Evolutionary conservation across 768 basidiomycete genomes (phyloP).

Genomic region (Boletus coccyginus): DNA sequence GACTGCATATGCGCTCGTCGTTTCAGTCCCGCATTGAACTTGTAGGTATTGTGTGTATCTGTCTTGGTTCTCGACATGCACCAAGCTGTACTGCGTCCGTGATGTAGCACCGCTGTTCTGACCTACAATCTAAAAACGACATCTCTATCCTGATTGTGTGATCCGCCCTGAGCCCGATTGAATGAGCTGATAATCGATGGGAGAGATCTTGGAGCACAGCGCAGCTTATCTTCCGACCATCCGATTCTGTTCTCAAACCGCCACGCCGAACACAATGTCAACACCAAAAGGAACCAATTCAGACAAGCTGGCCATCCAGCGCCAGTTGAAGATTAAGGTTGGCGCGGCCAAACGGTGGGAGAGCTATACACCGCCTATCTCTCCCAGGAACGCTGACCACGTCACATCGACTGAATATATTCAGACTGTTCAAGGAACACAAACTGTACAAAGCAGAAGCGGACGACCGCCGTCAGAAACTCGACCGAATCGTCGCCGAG

Average conservation of each 20-base stretch:
- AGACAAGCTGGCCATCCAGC: slow-evolving; percentile 39
- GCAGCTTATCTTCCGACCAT: neutral
- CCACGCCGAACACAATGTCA: slow-evolving; percentile 16
- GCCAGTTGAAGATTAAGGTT: slow-evolving; percentile 77
- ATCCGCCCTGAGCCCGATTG: neutral
- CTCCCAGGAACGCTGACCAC: slow-evolving; percentile 11
- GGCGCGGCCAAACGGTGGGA: slow-evolving; percentile 63
- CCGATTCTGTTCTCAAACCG: slow-evolving; percentile 5
- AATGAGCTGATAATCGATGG: slow-evolving; percentile 8
- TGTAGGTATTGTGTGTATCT: slow-evolving; percentile 35
- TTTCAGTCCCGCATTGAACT: slow-evolving; percentile 18
- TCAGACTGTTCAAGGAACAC: slow-evolving; percentile 68
- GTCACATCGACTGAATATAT: slow-evolving; percentile 3
- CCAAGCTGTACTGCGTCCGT: slow-evolving; percentile 28
- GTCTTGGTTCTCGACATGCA: slow-evolving; percentile 29
- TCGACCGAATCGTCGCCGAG: slow-evolving; percentile 60
- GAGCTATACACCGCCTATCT: slow-evolving; percentile 15
- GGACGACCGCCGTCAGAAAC: slow-evolving; percentile 51
- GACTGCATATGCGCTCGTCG: slow-evolving; percentile 24
- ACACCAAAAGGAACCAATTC: slow-evolving; percentile 9
- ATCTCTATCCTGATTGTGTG: slow-evolving; percentile 1
- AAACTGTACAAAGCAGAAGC: slow-evolving; percentile 64
- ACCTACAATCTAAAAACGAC: slow-evolving; percentile 28
- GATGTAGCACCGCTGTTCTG: slow-evolving; percentile 31
- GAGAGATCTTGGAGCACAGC: neutral